These are phyloP conservation scores for Picea sitchensis DNA, from an alignment of 75 land plant genomes.

Conservation along the genomic window DNA sequence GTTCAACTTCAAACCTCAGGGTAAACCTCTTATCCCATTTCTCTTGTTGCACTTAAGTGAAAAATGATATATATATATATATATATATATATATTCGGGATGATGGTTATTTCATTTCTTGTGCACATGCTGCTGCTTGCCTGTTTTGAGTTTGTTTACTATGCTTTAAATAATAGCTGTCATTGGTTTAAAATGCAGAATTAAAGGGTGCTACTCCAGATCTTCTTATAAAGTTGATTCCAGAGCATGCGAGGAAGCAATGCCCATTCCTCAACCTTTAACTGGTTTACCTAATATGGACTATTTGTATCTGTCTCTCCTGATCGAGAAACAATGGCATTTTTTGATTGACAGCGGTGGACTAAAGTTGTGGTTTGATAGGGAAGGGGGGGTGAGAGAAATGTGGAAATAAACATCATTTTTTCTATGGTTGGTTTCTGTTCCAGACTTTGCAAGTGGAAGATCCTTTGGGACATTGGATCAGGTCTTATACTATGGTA, in stretches of 20 bases:
- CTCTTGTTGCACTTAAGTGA: not conserved
- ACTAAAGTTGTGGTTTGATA: no score
- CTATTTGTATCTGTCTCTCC: no score
- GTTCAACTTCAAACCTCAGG: conserved; percentile 79
- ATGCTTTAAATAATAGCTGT: not conserved
- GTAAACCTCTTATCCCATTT: conserved; percentile 13
- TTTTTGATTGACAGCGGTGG: no score
- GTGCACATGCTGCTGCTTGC: not conserved
- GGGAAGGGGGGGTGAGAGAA: no score
- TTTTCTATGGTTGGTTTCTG: no score
- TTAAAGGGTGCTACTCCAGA: conserved; percentile 50
- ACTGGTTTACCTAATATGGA: not conserved
- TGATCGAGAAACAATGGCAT: no score
- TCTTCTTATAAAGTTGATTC: conserved; percentile 43
- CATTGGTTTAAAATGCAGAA: conserved; percentile 25
- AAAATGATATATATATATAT: not conserved
- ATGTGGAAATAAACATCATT: no score
- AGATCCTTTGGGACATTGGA: no score
- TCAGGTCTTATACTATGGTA: no score
- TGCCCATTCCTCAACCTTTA: conserved; percentile 33
- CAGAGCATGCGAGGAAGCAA: conserved; percentile 65
- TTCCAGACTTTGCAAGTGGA: no score
- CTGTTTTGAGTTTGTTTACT: not conserved
- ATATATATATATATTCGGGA: not conserved
- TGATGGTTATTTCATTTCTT: not conserved